phyloP scores from a whole-genome alignment of 2,329 filamentous ascomycete species.

The Stagonosporopsis cucurbitacearum region DNA sequence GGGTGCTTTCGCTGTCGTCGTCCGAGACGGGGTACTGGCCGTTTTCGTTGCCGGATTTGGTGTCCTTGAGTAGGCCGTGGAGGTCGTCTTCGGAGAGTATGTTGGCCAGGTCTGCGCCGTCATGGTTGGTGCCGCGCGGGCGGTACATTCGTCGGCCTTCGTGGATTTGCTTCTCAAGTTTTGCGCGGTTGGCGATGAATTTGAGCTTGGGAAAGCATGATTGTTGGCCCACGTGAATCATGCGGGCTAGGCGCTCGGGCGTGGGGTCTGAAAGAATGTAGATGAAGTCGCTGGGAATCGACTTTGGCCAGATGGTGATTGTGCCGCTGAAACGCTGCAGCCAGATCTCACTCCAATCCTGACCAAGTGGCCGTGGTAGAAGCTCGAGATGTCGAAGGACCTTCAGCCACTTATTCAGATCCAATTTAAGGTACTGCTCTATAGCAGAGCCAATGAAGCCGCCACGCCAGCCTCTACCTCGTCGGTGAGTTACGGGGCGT shows the following conservation, averaged over 20 bases:
- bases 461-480: conserved; percentile 92
- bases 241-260: conserved; percentile 74
- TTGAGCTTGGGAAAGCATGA: conserved; percentile 90
- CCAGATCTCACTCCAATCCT: conserved; percentile 98
- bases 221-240: conserved; percentile 90
- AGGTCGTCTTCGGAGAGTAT: conserved; percentile 58
- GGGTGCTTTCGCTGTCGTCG: conserved; percentile 40
- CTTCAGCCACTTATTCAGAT: conserved; percentile 97
- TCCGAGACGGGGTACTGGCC: conserved; percentile 31
- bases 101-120: conserved; percentile 44
- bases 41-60: conserved; percentile 28
- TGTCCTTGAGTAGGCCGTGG: conserved; percentile 47
- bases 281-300: conserved; percentile 77
- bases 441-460: conserved; percentile 91
- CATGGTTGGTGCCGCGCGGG: conserved; percentile 36
- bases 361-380: conserved; percentile 84
- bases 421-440: conserved; percentile 95
- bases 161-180: conserved; percentile 74
- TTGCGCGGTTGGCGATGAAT: conserved; percentile 86
- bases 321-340: conserved; percentile 93
- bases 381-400: conserved; percentile 92
- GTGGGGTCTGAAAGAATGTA: conserved; percentile 87
- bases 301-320: conserved; percentile 95
- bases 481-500: conserved; percentile 89
- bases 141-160: conserved; percentile 59